Evolutionary conservation across 345 rosid species (phyloP).

Genomic region (Rhodamnia argentea): DNA sequence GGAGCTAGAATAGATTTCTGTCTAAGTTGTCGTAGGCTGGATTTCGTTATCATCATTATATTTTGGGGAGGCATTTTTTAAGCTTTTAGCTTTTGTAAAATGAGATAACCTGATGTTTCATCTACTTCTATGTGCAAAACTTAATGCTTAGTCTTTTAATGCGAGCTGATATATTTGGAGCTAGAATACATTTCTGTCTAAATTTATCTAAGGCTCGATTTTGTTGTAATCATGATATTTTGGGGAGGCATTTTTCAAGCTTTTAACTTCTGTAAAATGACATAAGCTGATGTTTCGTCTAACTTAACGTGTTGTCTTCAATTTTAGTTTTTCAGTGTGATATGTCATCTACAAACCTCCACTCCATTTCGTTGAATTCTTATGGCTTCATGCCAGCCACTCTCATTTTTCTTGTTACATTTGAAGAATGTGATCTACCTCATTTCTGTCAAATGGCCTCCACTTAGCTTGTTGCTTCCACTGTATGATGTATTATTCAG

Average conservation of each 20-base stretch:
- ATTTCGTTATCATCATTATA: neutral
- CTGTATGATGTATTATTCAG: constrained; percentile 9
- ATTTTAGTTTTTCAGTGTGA: neutral
- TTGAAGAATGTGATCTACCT: neutral
- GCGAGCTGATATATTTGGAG: neutral
- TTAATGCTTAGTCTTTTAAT: neutral
- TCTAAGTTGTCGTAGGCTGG: neutral
- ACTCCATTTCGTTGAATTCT: neutral
- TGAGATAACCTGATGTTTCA: neutral
- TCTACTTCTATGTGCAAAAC: neutral
- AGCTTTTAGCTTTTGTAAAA: neutral
- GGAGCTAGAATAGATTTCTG: neutral
- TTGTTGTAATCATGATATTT: neutral
- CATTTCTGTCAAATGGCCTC: neutral
- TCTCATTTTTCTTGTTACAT: neutral
- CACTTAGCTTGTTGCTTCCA: neutral
- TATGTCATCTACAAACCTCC: neutral
- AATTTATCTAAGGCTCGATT: neutral
- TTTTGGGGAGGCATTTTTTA: neutral
- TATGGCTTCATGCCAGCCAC: neutral
- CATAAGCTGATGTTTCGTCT: neutral
- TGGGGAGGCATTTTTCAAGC: neutral
- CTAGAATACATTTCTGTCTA: neutral
- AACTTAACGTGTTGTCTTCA: neutral
- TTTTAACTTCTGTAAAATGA: neutral